phyloP scores from a whole-genome alignment of 1,284 basidiomycete genomes.

The Moesziomyces sp. region DNA sequence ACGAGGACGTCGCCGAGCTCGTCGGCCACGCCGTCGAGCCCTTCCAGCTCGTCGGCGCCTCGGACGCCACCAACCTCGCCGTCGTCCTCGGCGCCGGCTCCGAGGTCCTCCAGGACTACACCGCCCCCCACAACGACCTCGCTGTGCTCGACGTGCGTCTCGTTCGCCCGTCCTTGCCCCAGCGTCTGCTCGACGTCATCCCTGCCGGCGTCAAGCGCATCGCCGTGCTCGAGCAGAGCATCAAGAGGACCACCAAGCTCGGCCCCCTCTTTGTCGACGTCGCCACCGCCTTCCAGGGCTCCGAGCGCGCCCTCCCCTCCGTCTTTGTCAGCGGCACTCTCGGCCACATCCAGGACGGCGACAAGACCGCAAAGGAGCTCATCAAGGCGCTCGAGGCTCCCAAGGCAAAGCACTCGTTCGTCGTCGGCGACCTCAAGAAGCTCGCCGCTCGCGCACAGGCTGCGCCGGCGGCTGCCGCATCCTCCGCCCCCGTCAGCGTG shows the following conservation, averaged over 20 bases:
- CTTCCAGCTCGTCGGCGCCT: conserved; percentile 53
- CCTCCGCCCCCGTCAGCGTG: conserved; percentile 65
- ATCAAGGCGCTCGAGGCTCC: conserved; percentile 44
- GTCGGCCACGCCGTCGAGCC: conserved; percentile 58
- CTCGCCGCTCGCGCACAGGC: conserved; percentile 64
- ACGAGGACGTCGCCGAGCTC: conserved; percentile 51
- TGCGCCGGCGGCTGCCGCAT: conserved; percentile 24
- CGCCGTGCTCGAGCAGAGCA: conserved; percentile 84
- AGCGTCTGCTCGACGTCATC: conserved; percentile 76
- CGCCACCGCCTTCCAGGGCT: conserved; percentile 77
- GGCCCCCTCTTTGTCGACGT: conserved; percentile 87
- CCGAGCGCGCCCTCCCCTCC: conserved; percentile 66
- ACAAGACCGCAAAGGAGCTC: conserved; percentile 51
- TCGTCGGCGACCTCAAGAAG: conserved; percentile 68
- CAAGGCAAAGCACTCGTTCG: conserved; percentile 56
- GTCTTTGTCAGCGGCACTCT: conserved; percentile 56
- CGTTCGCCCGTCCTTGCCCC: conserved; percentile 78
- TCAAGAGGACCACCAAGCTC: conserved; percentile 83
- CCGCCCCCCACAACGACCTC: conserved; percentile 68
- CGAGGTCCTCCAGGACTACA: conserved; percentile 68
- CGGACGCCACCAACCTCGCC: conserved; percentile 52
- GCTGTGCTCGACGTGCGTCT: conserved; percentile 78
- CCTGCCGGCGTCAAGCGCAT: conserved; percentile 77
- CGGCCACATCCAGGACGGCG: conserved; percentile 51
- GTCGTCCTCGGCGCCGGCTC: conserved; percentile 61